A percentile compares a stretch with the other conserved stretches of the same genome.
Conservation (phyloP, 805 yeast species). For the Yarrowia sp. region DNA sequence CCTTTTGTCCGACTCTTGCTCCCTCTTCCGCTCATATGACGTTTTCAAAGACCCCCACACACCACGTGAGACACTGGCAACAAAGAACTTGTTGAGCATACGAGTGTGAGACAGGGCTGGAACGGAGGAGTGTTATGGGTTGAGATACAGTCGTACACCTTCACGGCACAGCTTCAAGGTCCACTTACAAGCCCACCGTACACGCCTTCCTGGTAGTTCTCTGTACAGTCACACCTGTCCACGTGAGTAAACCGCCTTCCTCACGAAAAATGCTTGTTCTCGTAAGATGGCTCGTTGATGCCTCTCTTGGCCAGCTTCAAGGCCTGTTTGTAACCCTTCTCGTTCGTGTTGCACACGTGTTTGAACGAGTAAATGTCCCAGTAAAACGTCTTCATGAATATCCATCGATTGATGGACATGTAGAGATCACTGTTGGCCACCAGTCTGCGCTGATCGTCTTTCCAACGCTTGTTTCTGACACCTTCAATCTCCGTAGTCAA, state of each 20-base stretch:
- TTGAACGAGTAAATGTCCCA: constrained; percentile 13
- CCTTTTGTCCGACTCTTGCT: neutral
- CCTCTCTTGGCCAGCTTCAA: constrained; percentile 9
- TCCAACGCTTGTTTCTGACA: neutral
- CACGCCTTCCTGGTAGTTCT: too few species aligned
- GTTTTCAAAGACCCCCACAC: constrained; percentile 7
- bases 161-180: too few species aligned
- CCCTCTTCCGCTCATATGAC: neutral
- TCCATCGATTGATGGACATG: constrained; percentile 15
- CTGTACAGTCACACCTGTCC: neutral
- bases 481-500: constrained; percentile 1
- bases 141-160: too few species aligned
- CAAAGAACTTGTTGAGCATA: constrained; percentile 11
- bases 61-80: constrained; percentile 2
- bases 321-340: neutral
- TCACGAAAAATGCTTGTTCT: neutral
- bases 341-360: constrained; percentile 6
- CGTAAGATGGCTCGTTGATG: neutral
- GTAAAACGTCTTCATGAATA: constrained; percentile 14
- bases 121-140: neutral
- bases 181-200: too few species aligned
- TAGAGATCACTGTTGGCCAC: constrained; percentile 5
- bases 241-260: too few species aligned
- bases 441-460: neutral
- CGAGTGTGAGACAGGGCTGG: neutral